Percentiles rank a stretch among this genome's conserved stretches.
Evolutionary conservation across 306 rosid species (phyloP).

Genomic region (Lagenaria siceraria): DNA sequence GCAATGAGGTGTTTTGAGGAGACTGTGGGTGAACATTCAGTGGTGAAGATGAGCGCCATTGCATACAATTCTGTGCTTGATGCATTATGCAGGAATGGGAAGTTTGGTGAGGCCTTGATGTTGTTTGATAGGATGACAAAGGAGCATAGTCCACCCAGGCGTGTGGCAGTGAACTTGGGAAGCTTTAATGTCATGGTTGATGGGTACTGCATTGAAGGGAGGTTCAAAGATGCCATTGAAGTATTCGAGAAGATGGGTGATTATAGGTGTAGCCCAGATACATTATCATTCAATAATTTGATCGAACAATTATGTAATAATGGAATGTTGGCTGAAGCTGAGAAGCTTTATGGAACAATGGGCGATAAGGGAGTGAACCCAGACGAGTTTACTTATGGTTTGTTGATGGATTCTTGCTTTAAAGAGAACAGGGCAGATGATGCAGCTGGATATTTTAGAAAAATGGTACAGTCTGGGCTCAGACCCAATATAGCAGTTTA

Average conservation of each 20-base stretch:
- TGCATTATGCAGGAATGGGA: constrained; percentile 67
- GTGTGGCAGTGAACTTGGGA: constrained; percentile 62
- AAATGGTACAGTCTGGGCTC: constrained; percentile 68
- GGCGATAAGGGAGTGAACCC: constrained; percentile 64
- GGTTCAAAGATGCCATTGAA: constrained; percentile 60
- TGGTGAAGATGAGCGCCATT: constrained; percentile 55
- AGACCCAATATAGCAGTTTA: constrained; percentile 86
- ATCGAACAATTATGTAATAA: constrained; percentile 68
- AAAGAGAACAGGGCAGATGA: constrained; percentile 66
- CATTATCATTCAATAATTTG: constrained; percentile 77
- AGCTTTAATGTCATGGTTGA: constrained; percentile 86
- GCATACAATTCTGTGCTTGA: constrained; percentile 76
- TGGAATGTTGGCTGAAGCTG: constrained; percentile 57
- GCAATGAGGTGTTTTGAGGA: constrained; percentile 74
- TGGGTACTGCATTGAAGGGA: constrained; percentile 58
- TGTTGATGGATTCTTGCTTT: constrained; percentile 90
- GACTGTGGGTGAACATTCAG: constrained; percentile 41
- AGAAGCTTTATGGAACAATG: constrained; percentile 72
- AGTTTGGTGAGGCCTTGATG: constrained; percentile 55
- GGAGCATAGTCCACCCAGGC: constrained; percentile 53
- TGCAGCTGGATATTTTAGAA: constrained; percentile 69
- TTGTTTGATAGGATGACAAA: constrained; percentile 57
- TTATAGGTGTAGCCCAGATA: constrained; percentile 61
- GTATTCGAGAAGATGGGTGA: constrained; percentile 79
- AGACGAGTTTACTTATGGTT: constrained; percentile 65